Percentiles rank a stretch among this genome's conserved stretches.
Evolutionary conservation across 2,329 filamentous ascomycete genomes (phyloP).

Genomic region (Penicillium thymicola): DNA sequence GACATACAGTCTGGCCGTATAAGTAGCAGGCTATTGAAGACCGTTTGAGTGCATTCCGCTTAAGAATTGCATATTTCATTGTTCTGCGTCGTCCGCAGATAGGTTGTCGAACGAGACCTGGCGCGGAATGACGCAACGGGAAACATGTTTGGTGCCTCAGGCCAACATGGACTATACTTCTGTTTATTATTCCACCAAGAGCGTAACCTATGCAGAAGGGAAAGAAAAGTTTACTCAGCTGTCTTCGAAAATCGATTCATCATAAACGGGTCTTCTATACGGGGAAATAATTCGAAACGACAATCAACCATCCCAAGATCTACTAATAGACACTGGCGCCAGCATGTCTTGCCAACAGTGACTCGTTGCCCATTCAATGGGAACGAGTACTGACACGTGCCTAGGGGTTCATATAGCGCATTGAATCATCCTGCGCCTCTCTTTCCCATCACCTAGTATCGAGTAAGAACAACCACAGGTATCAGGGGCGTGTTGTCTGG

Average conservation of each 20-base stretch:
- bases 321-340: not conserved
- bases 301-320: not conserved
- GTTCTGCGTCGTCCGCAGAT: conserved; percentile 9
- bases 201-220: not conserved
- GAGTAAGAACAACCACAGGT: not conserved
- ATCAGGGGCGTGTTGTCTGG: not conserved
- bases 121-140: conserved; percentile 19
- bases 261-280: not conserved
- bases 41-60: not conserved
- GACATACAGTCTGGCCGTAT: not conserved
- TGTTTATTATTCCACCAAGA: not conserved
- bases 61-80: conserved; percentile 21
- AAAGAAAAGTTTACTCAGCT: not conserved
- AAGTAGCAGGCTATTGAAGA: not conserved
- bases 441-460: not conserved
- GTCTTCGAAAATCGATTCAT: no score
- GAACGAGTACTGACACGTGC: not conserved
- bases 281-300: no score
- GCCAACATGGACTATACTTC: conserved; percentile 1
- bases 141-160: conserved; percentile 10
- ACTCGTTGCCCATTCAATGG: not conserved
- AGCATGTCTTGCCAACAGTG: not conserved
- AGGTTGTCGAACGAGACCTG: conserved; percentile 6
- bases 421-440: not conserved
- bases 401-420: not conserved